Base-by-base conservation (phyloP, 345 rosid species). In the Gossypioides kirkii region DNA sequence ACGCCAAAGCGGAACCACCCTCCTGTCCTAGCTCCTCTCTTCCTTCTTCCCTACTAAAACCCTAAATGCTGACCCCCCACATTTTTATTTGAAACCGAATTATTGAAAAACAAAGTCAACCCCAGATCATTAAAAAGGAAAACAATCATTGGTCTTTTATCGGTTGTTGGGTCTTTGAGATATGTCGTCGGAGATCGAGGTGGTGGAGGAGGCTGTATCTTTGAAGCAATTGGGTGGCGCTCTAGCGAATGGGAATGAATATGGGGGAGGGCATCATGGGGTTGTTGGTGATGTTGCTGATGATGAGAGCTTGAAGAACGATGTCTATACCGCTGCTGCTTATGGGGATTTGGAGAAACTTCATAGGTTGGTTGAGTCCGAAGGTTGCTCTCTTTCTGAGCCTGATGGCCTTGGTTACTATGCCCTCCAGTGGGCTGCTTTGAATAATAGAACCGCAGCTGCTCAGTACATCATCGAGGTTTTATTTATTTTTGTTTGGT, bases 131-230 rank as follows among this genome's bases (percentile, higher is more conserved):
- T 67, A n/a, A 8, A 67, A 42, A 20, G 68, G 8, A 10, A n/a
- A 70, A 61, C 16, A 61, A 69, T 32, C 11, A 52, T 10, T 52
- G 14, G 16, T 14, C 26, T 23, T 43, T 42, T 22, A 8, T 2
- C 8, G 69, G 8, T 63, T 63, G 28, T 25, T 26, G 16, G 58
- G 71, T 9, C 49, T 47, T 68, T 47, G 42, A 47, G 42, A 76
- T 41, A 95, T 95, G 98, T 87, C 99, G 11, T 95, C 99, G 77
- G 98, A 95, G 96, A 93, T 95, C 83, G 99, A 93, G 87, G 96
- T 90, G 17, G 93, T 92, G 11, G 97, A 87, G 69, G 97, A 81
- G 78, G 88, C 76, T 59, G 81, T 76, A 71, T 79, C 85, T 18
- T 23, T 28, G 49, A 47, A 63, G 52, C 43, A 73, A 36, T 52